These are phyloP conservation scores for Aspergillus sp. DNA, from an alignment of 2,329 filamentous ascomycete genomes.

Conservation along the genomic window DNA sequence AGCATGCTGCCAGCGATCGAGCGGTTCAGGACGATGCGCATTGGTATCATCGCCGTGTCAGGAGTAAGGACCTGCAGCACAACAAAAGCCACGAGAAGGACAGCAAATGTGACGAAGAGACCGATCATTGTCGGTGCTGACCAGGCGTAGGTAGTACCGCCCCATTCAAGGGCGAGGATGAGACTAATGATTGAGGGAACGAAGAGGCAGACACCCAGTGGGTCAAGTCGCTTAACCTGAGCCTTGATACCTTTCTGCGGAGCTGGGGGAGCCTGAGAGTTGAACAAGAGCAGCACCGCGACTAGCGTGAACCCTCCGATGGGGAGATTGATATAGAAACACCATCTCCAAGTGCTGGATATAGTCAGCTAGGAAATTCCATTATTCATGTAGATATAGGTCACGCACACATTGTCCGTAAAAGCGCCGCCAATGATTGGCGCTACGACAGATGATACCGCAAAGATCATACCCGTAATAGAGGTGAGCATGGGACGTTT, in stretches of 20 bases:
- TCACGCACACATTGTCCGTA: slow-evolving; percentile 3
- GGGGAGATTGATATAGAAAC: slow-evolving; percentile 15
- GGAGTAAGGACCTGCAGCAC: neutral
- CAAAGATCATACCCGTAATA: slow-evolving; percentile 1
- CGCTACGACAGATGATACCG: neutral
- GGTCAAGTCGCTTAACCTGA: slow-evolving; percentile 7
- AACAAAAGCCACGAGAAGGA: slow-evolving; percentile 10
- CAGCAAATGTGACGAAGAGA: slow-evolving; percentile 4
- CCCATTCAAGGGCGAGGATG: slow-evolving; percentile 17
- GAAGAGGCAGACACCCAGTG: neutral
- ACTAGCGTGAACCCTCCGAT: slow-evolving; percentile 4
- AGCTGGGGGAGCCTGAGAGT: neutral
- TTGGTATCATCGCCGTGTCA: slow-evolving; percentile 6
- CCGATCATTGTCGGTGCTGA: slow-evolving; percentile 7
- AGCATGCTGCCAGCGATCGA: slow-evolving; percentile 5
- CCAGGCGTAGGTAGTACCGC: slow-evolving; percentile 14
- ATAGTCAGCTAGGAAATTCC: neutral
- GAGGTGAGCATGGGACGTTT: slow-evolving; percentile 1
- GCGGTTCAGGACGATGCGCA: slow-evolving; percentile 7
- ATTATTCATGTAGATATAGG: neutral
- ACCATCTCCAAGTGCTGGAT: slow-evolving; percentile 12
- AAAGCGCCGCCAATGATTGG: slow-evolving; percentile 9
- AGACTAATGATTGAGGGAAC: slow-evolving; percentile 11
- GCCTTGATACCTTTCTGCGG: neutral
- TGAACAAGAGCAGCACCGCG: slow-evolving; percentile 3